Conservation (phyloP, 73 alveolate genomes). For the Blepharisma japonicum region DNA sequence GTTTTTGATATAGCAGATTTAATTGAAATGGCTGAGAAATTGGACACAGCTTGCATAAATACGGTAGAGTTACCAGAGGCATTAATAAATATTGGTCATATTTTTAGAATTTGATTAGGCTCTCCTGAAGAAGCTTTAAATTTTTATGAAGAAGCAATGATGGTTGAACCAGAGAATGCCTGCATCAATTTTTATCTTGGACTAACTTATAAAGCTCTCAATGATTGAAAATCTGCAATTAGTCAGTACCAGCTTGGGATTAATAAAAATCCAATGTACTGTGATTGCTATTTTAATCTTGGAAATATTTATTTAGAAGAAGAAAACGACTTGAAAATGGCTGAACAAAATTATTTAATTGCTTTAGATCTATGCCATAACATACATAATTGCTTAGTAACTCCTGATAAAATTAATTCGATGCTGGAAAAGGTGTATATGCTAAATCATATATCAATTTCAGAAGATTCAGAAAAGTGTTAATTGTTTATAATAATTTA, state of each 20-base stretch:
- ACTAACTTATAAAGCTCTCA: conserved; percentile 37
- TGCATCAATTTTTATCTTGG: conserved; percentile 42
- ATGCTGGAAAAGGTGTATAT: conserved; percentile 40
- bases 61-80: conserved; percentile 18
- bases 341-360: conserved; percentile 37
- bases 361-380: conserved; percentile 29
- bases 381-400: conserved; percentile 29
- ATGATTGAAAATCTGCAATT: conserved; percentile 33
- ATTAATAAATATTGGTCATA: conserved; percentile 40
- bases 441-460: too few relatives aligned
- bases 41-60: not conserved
- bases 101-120: conserved; percentile 48
- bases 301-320: conserved; percentile 52
- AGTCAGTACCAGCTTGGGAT: conserved; percentile 37
- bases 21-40: not conserved
- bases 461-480: too few relatives aligned
- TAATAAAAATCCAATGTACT: conserved; percentile 34
- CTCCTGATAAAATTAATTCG: conserved; percentile 40
- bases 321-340: conserved; percentile 25
- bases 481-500: too few relatives aligned
- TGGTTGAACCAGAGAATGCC: conserved; percentile 21
- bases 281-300: conserved; percentile 52
- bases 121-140: conserved; percentile 44
- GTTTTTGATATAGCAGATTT: not conserved
- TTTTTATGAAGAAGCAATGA: conserved; percentile 43